Evolutionary conservation across 192 early-diverging fungal genomes (phyloP).

Genomic region (Jimgerdemannia lactiflua): DNA sequence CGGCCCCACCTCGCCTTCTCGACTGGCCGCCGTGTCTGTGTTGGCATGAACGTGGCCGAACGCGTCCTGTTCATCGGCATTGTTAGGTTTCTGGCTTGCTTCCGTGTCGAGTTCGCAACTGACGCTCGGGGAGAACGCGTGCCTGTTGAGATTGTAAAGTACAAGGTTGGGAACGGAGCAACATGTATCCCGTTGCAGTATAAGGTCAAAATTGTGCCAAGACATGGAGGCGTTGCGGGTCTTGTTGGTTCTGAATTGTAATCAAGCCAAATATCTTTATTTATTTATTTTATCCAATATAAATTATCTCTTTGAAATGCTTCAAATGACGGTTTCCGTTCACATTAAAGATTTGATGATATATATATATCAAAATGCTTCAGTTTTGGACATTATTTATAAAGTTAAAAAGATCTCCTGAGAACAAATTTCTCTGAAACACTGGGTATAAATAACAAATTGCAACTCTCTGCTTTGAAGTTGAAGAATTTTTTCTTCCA

Average conservation of each 20-base stretch:
- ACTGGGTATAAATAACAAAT: no score
- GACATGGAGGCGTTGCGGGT: not conserved
- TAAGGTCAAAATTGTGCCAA: not conserved
- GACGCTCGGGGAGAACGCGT: conserved; percentile 4
- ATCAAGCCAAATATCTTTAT: not conserved
- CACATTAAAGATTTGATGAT: no score
- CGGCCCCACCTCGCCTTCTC: conserved; percentile 30
- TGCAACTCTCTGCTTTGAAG: no score
- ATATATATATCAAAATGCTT: no score
- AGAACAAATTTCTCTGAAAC: no score
- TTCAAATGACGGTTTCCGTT: no score
- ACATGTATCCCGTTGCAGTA: not conserved
- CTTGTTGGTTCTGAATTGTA: not conserved
- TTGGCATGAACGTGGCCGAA: conserved; percentile 35
- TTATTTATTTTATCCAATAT: not conserved
- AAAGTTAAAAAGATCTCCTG: no score
- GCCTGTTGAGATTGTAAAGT: not conserved
- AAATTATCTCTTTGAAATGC: no score
- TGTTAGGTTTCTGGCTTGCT: conserved; percentile 17
- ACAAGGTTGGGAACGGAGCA: not conserved
- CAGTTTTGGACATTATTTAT: no score
- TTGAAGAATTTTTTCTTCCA: no score
- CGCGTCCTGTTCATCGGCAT: conserved; percentile 22
- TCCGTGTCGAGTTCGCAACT: conserved; percentile 13
- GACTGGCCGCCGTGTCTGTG: conserved; percentile 31